A percentile compares a stretch with the other conserved stretches of the same genome.
These are phyloP conservation scores for Debaryomycetaceae sp. DNA, from an alignment of 1,139 yeast genomes.

Conservation along the genomic window DNA sequence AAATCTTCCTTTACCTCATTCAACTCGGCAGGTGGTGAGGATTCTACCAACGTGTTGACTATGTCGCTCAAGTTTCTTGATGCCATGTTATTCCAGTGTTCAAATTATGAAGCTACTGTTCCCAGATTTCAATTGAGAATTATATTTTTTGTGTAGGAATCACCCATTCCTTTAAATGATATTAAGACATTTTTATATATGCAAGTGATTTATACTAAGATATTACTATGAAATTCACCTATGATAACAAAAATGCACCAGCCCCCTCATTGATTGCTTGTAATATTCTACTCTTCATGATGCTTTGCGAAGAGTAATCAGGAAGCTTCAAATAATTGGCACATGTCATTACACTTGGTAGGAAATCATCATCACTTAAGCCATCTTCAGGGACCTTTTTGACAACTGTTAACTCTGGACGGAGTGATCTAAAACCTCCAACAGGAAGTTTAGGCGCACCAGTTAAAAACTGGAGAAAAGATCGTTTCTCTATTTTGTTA, in stretches of 20 bases:
- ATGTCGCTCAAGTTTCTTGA: slow-evolving; percentile 23
- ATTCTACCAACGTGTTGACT: slow-evolving; percentile 30
- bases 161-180: too few species aligned
- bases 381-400: slow-evolving; percentile 72
- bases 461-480: slow-evolving; percentile 82
- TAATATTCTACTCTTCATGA: slow-evolving; percentile 54
- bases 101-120: too few species aligned
- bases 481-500: slow-evolving; percentile 51
- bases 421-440: slow-evolving; percentile 85
- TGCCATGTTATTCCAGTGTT: slow-evolving; percentile 4
- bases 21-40: slow-evolving; percentile 45
- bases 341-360: slow-evolving; percentile 98
- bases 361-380: slow-evolving; percentile 68
- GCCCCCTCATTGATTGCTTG: slow-evolving; percentile 88
- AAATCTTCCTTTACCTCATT: slow-evolving; percentile 26
- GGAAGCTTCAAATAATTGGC: slow-evolving; percentile 93
- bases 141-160: not conserved
- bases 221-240: not conserved
- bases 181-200: not conserved
- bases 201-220: not conserved
- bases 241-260: slow-evolving; percentile 81
- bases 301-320: slow-evolving; percentile 59
- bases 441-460: slow-evolving; percentile 92
- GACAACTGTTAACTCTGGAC: slow-evolving; percentile 86
- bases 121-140: not conserved